These are phyloP conservation scores for Daldinia eschscholtzii DNA, from an alignment of 2,329 filamentous ascomycete species.

Conservation along the genomic window DNA sequence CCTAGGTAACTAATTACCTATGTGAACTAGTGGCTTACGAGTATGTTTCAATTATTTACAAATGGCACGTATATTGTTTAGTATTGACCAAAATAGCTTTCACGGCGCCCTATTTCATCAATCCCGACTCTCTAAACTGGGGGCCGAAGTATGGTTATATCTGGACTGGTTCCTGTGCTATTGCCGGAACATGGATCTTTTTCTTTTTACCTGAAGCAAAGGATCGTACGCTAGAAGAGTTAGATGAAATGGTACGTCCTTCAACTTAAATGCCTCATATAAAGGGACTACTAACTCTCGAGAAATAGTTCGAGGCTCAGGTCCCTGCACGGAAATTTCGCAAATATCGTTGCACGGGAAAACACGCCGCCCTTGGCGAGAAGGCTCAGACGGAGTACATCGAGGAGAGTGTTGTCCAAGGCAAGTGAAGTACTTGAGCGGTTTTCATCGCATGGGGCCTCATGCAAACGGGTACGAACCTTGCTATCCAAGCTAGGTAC, in stretches of 20 bases:
- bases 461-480: neutral
- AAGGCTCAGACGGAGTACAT: slow-evolving; percentile 42
- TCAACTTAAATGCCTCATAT: neutral
- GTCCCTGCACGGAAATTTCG: slow-evolving; percentile 55
- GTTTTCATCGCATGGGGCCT: neutral
- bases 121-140: slow-evolving; percentile 66
- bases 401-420: slow-evolving; percentile 27
- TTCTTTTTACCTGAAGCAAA: slow-evolving; percentile 67
- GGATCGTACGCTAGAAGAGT: slow-evolving; percentile 65
- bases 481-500: no score
- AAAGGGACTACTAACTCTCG: neutral
- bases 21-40: slow-evolving; percentile 61
- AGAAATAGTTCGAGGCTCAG: slow-evolving; percentile 54
- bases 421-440: neutral
- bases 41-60: slow-evolving; percentile 21
- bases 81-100: slow-evolving; percentile 54
- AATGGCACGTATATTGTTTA: neutral
- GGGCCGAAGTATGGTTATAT: slow-evolving; percentile 70
- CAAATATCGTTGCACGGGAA: slow-evolving; percentile 54
- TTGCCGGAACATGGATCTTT: slow-evolving; percentile 57
- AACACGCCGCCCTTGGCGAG: slow-evolving; percentile 44
- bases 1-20: slow-evolving; percentile 18
- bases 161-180: slow-evolving; percentile 59
- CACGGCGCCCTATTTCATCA: slow-evolving; percentile 72
- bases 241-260: slow-evolving; percentile 64